A percentile compares a stretch with the other conserved stretches of the same genome.
phyloP scores from a whole-genome alignment of 2,329 filamentous ascomycete species.

The Aspergillus brasiliensis region DNA sequence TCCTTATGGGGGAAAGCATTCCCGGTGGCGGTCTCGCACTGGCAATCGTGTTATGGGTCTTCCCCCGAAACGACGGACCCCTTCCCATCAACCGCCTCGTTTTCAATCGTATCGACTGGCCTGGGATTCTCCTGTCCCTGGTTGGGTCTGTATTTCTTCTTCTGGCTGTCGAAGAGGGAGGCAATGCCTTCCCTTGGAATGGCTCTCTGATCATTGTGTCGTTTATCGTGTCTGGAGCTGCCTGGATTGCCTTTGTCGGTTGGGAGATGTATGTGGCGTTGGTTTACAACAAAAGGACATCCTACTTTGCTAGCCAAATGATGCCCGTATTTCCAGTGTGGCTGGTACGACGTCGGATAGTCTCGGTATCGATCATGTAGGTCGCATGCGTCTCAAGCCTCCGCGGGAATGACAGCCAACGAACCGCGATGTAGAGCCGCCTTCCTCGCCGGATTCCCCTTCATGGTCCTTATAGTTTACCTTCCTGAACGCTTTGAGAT shows the following conservation, averaged over 20 bases:
- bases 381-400: background rate
- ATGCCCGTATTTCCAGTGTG: background rate
- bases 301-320: background rate
- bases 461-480: background rate
- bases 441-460: background rate
- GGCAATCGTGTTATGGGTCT: background rate
- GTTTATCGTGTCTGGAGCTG: background rate
- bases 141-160: background rate
- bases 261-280: background rate
- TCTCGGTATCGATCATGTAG: background rate
- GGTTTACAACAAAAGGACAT: background rate
- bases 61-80: background rate
- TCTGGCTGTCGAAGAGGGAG: background rate
- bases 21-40: background rate
- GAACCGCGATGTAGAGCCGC: background rate
- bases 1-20: background rate
- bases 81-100: background rate
- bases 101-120: background rate
- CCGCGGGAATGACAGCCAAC: background rate
- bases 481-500: background rate
- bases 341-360: background rate
- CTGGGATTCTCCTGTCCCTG: background rate
- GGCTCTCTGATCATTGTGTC: background rate
- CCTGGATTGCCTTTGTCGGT: background rate
- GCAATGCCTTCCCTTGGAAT: background rate